Conservation (phyloP, 768 basidiomycete species). For the Polyporus arcularius region DNA sequence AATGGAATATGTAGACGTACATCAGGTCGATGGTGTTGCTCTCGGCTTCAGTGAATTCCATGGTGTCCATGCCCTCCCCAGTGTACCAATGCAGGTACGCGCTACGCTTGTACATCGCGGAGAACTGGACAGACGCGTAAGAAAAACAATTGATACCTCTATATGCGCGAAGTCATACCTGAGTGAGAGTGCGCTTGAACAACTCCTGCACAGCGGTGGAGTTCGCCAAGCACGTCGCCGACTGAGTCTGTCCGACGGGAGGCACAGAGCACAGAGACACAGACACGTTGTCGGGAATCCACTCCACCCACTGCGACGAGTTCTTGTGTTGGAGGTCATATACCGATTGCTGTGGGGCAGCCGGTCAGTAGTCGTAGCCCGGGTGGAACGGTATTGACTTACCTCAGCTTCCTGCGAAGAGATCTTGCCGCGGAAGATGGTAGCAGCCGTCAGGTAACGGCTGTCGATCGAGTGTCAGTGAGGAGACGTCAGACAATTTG, state of each 20-base stretch:
- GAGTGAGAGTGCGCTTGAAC: constrained; percentile 70
- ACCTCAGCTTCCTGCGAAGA: constrained; percentile 63
- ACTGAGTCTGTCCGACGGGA: constrained; percentile 76
- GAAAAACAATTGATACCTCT: neutral
- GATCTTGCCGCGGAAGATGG: constrained; percentile 84
- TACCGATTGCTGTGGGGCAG: constrained; percentile 56
- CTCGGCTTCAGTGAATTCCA: constrained; percentile 88
- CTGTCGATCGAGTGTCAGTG: constrained; percentile 36
- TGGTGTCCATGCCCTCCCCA: constrained; percentile 87
- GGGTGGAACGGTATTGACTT: constrained; percentile 14
- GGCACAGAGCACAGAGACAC: constrained; percentile 82
- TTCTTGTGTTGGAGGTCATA: constrained; percentile 75
- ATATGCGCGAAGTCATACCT: constrained; percentile 39
- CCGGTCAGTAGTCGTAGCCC: constrained; percentile 8
- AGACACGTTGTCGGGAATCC: constrained; percentile 92
- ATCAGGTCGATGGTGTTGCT: constrained; percentile 80
- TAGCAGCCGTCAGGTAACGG: constrained; percentile 84
- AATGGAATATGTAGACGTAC: constrained; percentile 44
- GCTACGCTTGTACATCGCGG: constrained; percentile 77
- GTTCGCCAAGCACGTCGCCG: constrained; percentile 72
- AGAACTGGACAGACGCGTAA: constrained; percentile 48
- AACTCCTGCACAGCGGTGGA: constrained; percentile 86
- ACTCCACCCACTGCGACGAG: constrained; percentile 81
- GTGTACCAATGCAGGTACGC: constrained; percentile 94
- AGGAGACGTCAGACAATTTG: neutral